phyloP scores from a whole-genome alignment of 768 basidiomycete genomes.

The Tylopilus felleus region DNA sequence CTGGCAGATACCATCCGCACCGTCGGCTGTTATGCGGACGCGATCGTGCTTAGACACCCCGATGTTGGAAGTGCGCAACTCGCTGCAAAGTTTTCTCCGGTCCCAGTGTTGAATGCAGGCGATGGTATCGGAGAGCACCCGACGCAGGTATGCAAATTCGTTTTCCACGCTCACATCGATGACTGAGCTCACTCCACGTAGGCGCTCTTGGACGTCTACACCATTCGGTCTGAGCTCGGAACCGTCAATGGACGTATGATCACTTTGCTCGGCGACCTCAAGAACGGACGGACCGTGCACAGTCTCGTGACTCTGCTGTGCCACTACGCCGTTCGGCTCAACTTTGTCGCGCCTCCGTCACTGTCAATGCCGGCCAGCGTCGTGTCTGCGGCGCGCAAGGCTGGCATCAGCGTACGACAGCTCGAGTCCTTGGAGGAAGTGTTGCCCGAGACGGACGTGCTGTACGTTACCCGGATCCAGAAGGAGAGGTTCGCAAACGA shows the following conservation, averaged over 20 bases:
- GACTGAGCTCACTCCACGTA: slow-evolving; percentile 27
- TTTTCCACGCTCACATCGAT: background rate
- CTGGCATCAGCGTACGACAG: slow-evolving; percentile 73
- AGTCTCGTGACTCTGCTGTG: slow-evolving; percentile 89
- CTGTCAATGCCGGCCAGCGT: slow-evolving; percentile 89
- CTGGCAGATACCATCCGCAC: slow-evolving; percentile 92
- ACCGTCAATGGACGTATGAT: slow-evolving; percentile 96
- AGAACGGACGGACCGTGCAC: slow-evolving; percentile 97
- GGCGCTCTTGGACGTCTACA: slow-evolving; percentile 87
- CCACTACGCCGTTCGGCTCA: slow-evolving; percentile 89
- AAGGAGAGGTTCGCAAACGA: slow-evolving; percentile 87
- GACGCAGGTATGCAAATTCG: slow-evolving; percentile 63
- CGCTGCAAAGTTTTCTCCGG: slow-evolving; percentile 94
- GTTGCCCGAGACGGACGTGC: slow-evolving; percentile 87
- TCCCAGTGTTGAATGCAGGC: slow-evolving; percentile 95
- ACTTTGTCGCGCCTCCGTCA: slow-evolving; percentile 88
- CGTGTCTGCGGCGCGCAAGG: slow-evolving; percentile 77
- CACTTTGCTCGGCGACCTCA: slow-evolving; percentile 90
- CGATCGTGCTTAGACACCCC: slow-evolving; percentile 91
- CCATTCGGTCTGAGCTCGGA: slow-evolving; percentile 95
- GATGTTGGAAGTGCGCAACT: slow-evolving; percentile 90
- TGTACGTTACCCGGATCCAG: slow-evolving; percentile 95
- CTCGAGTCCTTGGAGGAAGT: slow-evolving; percentile 92
- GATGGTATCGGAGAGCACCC: slow-evolving; percentile 98
- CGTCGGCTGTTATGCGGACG: slow-evolving; percentile 92